A percentile compares a stretch with the other conserved stretches of the same genome.
Evolutionary conservation across 768 basidiomycete genomes (phyloP).

Genomic region (Termitomyces sp.): DNA sequence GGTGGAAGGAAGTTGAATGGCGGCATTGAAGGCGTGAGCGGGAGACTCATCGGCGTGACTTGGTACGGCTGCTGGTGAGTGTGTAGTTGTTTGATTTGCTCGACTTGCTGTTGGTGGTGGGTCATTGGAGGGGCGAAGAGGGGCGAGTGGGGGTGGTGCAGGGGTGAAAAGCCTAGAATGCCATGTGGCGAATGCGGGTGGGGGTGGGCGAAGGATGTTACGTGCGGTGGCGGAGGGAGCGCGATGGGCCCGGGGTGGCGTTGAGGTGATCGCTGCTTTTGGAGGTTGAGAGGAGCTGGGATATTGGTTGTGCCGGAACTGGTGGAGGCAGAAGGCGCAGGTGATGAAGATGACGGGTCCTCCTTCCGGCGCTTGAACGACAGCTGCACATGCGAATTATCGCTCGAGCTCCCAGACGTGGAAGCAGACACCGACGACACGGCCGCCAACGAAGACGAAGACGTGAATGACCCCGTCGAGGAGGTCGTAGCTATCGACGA

Average conservation of each 20-base stretch:
- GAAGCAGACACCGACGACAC: slow-evolving; percentile 10
- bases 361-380: neutral
- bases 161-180: slow-evolving; percentile 20
- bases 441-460: slow-evolving; percentile 1
- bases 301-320: slow-evolving; percentile 19
- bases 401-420: neutral
- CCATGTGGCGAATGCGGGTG: slow-evolving; percentile 20
- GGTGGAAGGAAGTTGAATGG: slow-evolving; percentile 65
- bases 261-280: slow-evolving; percentile 17
- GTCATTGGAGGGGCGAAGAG: slow-evolving; percentile 25
- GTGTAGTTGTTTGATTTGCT: slow-evolving; percentile 17
- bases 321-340: neutral
- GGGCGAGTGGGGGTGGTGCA: slow-evolving; percentile 29
- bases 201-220: slow-evolving; percentile 30
- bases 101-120: slow-evolving; percentile 19
- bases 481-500: neutral
- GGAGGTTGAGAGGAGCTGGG: slow-evolving; percentile 23
- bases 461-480: slow-evolving; percentile 6
- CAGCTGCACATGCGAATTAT: neutral
- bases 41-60: slow-evolving; percentile 25
- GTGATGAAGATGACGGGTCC: neutral
- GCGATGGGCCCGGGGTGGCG: slow-evolving; percentile 70
- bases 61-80: neutral
- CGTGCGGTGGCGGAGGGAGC: slow-evolving; percentile 53
- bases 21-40: slow-evolving; percentile 97